Conservation (phyloP, 306 rosid species). For the Vigna reflexopilosa region DNA sequence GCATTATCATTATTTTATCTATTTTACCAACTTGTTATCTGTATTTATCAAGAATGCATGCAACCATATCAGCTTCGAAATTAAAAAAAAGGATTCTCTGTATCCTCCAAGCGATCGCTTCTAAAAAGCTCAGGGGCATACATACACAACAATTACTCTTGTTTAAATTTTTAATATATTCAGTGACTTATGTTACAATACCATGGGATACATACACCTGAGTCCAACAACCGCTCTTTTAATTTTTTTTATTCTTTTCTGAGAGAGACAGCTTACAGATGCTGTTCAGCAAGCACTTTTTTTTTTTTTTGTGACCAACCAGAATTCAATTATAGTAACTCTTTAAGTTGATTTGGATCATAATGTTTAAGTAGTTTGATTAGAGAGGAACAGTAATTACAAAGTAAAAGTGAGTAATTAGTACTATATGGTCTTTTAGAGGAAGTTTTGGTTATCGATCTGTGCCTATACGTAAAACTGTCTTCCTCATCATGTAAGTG, state of each 20-base stretch:
- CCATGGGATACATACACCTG: slow-evolving; percentile 26
- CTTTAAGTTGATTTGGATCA: slow-evolving; percentile 54
- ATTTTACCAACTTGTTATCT: slow-evolving; percentile 44
- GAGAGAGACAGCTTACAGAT: slow-evolving; percentile 29
- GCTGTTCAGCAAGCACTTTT: slow-evolving; percentile 10
- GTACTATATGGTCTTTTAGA: slow-evolving; percentile 65
- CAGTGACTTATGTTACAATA: slow-evolving; percentile 37
- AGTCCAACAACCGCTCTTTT: background rate
- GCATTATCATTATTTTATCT: slow-evolving; percentile 64
- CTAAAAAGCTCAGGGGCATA: slow-evolving; percentile 33
- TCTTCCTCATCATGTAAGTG: slow-evolving; percentile 45
- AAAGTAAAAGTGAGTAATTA: slow-evolving; percentile 83
- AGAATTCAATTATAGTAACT: slow-evolving; percentile 39
- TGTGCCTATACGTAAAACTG: slow-evolving; percentile 46
- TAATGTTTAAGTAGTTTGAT: slow-evolving; percentile 45
- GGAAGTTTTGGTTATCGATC: slow-evolving; percentile 53
- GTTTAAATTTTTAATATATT: slow-evolving; percentile 4
- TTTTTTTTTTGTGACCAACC: slow-evolving; percentile 27
- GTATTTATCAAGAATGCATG: slow-evolving; percentile 59
- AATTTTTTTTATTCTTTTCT: background rate
- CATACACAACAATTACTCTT: slow-evolving; percentile 32
- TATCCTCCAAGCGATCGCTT: slow-evolving; percentile 47
- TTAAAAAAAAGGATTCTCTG: slow-evolving; percentile 47
- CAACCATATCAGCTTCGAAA: slow-evolving; percentile 50
- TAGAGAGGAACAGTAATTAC: slow-evolving; percentile 57